phyloP scores from a whole-genome alignment of 2,329 filamentous ascomycete species.

The Elsinoe ampelina region DNA sequence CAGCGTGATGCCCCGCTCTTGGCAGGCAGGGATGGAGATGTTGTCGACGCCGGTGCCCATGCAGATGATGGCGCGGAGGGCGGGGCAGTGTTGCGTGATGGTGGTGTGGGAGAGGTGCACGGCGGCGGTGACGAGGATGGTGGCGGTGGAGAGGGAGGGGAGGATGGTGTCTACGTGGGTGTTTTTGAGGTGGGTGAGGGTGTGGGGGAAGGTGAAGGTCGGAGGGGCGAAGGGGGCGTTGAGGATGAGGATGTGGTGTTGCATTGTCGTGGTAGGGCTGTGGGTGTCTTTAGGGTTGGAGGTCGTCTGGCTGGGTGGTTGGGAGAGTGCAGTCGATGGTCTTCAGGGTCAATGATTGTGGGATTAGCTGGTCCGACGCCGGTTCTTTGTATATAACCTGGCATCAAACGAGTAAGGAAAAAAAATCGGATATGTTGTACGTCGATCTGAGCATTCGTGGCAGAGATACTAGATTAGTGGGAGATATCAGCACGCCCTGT shows the following conservation, averaged over 20 bases:
- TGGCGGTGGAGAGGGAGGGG: slow-evolving; percentile 37
- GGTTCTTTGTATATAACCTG: no score
- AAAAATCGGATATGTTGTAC: no score
- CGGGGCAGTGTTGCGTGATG: slow-evolving; percentile 30
- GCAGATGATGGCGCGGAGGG: slow-evolving; percentile 37
- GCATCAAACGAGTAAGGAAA: no score
- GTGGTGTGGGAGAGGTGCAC: slow-evolving; percentile 33
- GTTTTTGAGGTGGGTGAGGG: slow-evolving; percentile 29
- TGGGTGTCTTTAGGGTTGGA: no score
- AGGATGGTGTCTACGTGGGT: slow-evolving; percentile 31
- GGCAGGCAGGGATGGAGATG: slow-evolving; percentile 37
- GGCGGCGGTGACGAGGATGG: slow-evolving; percentile 37
- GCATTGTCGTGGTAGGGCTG: slow-evolving; percentile 14
- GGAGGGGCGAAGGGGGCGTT: slow-evolving; percentile 37
- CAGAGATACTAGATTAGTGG: neutral
- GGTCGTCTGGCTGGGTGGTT: no score
- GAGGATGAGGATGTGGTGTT: slow-evolving; percentile 40
- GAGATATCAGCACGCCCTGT: neutral
- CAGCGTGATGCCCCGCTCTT: slow-evolving; percentile 36
- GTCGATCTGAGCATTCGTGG: neutral
- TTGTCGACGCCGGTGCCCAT: slow-evolving; percentile 41
- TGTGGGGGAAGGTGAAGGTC: slow-evolving; percentile 36
- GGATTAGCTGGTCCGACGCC: no score
- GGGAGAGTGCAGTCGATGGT: no score
- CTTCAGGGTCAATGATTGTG: no score